Conservation (phyloP, 148 eudicot genomes). For the Cornus florida region DNA sequence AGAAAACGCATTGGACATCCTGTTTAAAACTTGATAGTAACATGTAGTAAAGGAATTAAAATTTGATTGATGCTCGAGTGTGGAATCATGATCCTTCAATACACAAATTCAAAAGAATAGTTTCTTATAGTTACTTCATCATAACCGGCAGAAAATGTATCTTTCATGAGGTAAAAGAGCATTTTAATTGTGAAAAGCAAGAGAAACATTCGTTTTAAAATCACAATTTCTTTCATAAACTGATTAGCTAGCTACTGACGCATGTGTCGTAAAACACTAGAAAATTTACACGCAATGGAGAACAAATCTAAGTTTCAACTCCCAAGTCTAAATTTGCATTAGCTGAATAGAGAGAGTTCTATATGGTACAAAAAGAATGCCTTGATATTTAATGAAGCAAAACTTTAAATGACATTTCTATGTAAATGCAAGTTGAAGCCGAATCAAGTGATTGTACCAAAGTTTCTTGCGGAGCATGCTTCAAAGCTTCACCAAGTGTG, state of each 20-base stretch:
- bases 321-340: background rate
- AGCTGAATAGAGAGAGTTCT: conserved; percentile 3
- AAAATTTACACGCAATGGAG: too few species aligned
- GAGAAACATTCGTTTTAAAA: background rate
- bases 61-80: background rate
- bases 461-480: conserved; percentile 1
- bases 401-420: background rate
- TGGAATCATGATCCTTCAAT: too few species aligned
- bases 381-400: background rate
- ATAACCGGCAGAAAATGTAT: background rate
- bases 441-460: background rate
- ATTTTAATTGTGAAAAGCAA: background rate
- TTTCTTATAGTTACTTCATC: background rate
- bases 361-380: background rate
- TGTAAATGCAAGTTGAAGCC: background rate
- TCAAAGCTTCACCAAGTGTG: conserved; percentile 55
- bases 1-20: background rate
- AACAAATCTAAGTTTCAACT: background rate
- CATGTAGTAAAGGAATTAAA: background rate
- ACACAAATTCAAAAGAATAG: too few species aligned
- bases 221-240: background rate
- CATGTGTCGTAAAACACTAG: background rate
- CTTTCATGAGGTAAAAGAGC: background rate
- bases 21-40: background rate
- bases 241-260: background rate